A percentile compares a stretch with the other conserved stretches of the same genome.
Evolutionary conservation across 2,329 filamentous ascomycete genomes (phyloP).

Genomic region (Aspergillus terreus): DNA sequence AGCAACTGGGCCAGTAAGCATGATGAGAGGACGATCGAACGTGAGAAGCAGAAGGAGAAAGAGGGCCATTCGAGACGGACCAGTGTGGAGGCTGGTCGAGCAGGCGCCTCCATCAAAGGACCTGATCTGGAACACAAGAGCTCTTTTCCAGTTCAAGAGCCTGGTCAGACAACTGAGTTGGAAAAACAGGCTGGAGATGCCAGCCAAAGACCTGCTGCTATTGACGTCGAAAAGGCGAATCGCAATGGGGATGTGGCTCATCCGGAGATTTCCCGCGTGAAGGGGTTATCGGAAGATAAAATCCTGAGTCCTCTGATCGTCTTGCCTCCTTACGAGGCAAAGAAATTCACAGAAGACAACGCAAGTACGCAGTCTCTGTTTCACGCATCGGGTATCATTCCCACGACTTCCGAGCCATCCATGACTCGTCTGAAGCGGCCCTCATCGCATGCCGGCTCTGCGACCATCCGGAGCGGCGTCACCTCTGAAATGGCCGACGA

Average conservation of each 20-base stretch:
- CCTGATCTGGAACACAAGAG: not conserved
- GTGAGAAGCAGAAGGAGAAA: constrained; percentile 24
- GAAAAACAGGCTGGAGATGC: not conserved
- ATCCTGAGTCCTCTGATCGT: constrained; percentile 23
- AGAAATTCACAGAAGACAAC: constrained; percentile 25
- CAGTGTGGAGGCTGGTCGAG: constrained; percentile 26
- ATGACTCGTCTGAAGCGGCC: constrained; percentile 16
- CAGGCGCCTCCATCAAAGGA: constrained; percentile 20
- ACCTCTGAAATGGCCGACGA: constrained; percentile 25
- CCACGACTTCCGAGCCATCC: constrained; percentile 19
- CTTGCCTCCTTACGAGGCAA: constrained; percentile 26
- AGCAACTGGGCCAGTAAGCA: constrained; percentile 84
- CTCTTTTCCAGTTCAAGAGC: constrained; percentile 1
- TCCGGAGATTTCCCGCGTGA: not conserved
- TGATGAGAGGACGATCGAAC: constrained; percentile 66
- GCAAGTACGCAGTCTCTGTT: constrained; percentile 32
- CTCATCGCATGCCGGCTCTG: constrained; percentile 23
- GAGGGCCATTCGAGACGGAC: constrained; percentile 19
- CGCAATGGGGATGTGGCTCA: not conserved
- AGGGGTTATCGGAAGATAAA: constrained; percentile 11
- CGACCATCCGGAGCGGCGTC: constrained; percentile 26
- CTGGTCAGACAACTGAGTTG: not conserved
- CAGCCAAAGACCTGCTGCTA: not conserved
- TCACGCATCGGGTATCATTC: constrained; percentile 24
- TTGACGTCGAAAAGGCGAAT: constrained; percentile 1